phyloP scores from a whole-genome alignment of 1,139 yeast genomes.

The Taphrina confusa region DNA sequence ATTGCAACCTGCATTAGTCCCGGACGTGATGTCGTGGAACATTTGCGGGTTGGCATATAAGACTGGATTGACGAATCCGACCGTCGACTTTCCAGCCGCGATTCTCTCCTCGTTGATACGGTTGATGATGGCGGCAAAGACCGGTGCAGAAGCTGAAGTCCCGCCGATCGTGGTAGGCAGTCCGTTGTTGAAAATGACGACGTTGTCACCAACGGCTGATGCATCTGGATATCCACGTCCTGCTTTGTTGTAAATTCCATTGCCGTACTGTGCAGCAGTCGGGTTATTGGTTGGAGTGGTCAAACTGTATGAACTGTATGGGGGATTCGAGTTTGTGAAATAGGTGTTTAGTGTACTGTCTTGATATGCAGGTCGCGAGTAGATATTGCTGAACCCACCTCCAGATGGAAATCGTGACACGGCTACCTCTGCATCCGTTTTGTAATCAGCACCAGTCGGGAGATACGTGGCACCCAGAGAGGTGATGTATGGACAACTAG shows the following conservation, averaged over 20 bases:
- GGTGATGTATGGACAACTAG: constrained; percentile 25
- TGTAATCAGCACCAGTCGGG: background rate
- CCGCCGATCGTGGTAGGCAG: constrained; percentile 1
- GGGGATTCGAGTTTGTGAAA: constrained; percentile 2
- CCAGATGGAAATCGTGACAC: constrained; percentile 7
- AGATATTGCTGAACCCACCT: constrained; percentile 19
- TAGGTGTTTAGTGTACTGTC: constrained; percentile 4
- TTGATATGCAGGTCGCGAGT: constrained; percentile 10
- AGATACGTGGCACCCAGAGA: constrained; percentile 19
- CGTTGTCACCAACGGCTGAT: constrained; percentile 21
- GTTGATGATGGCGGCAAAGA: constrained; percentile 7
- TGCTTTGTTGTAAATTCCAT: constrained; percentile 4
- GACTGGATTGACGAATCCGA: constrained; percentile 24
- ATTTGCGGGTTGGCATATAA: constrained; percentile 9
- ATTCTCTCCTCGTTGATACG: constrained; percentile 14
- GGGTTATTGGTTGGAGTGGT: constrained; percentile 6
- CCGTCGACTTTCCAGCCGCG: constrained; percentile 7
- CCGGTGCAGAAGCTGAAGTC: constrained; percentile 29
- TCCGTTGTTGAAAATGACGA: constrained; percentile 10
- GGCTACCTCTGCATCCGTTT: constrained; percentile 6
- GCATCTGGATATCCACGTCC: constrained; percentile 22
- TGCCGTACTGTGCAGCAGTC: constrained; percentile 1
- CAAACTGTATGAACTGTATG: constrained; percentile 4
- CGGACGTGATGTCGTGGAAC: constrained; percentile 19
- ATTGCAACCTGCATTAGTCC: constrained; percentile 21